Evolutionary conservation across 306 rosid genomes (phyloP).

Genomic region (Acacia acuminata): DNA sequence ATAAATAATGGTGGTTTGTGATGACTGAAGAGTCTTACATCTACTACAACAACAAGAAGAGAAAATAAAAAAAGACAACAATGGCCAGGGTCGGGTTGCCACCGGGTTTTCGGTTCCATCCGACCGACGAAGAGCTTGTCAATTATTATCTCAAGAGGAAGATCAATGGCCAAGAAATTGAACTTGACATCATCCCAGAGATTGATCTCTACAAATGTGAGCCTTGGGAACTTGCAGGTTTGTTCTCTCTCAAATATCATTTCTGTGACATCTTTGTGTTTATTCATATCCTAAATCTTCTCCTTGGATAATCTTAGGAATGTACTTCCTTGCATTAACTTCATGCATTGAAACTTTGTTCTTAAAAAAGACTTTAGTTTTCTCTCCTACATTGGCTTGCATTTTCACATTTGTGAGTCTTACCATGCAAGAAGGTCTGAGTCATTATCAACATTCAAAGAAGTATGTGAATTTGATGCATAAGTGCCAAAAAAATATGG

Average conservation of each 20-base stretch:
- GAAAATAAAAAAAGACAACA: constrained; percentile 19
- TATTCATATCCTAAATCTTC: background rate
- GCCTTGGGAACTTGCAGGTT: constrained; percentile 99
- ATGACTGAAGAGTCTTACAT: constrained; percentile 37
- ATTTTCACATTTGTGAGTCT: background rate
- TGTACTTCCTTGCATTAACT: background rate
- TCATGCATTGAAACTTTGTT: background rate
- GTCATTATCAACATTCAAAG: background rate
- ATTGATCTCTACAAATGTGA: constrained; percentile 99
- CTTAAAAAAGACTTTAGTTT: background rate
- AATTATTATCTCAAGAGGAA: constrained; percentile 92
- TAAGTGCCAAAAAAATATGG: background rate
- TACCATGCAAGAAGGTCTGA: background rate
- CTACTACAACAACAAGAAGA: constrained; percentile 11
- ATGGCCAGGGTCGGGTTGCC: constrained; percentile 98
- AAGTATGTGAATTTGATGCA: background rate
- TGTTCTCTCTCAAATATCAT: background rate
- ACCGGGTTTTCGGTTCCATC: constrained; percentile 99
- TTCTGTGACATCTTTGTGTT: background rate
- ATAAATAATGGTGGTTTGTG: constrained; percentile 44
- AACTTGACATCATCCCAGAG: constrained; percentile 96
- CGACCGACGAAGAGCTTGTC: constrained; percentile 97
- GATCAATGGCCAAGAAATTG: constrained; percentile 89
- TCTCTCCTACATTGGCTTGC: background rate
- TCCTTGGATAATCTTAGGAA: background rate